Evolutionary conservation across 441 rosid species (phyloP), one percentile per base, ranked within the genome.

Genomic region (Populus hybrid): DNA sequence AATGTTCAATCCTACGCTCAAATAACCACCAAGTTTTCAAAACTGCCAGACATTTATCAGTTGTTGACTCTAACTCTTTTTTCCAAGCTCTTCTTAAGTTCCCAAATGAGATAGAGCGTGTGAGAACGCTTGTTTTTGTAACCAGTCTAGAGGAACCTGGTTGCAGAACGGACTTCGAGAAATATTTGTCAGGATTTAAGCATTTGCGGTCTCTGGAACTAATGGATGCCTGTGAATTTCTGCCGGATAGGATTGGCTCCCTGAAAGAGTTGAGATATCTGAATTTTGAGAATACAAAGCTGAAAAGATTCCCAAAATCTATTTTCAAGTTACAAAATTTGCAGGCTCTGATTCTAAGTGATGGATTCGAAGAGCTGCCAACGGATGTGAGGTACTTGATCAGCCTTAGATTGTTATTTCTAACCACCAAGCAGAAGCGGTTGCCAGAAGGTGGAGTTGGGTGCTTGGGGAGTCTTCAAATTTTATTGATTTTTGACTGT

Each of bases 381-480:
- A 57, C 38, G 72, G 73, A 76, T 72, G 46, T 76, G 7, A 57
- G 28, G 35, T 20, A 6, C 64, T 10, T 80, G 71, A 26, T 76
- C 26, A 73, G 10, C 12, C 76, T 78, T 38, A 26, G 23, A 34
- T 14, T 5, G 63, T 71, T 38, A 2, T 1, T 2, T 0, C 2
- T 28, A n/a, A 30, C 74, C 1, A 1, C 35, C 6, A 79, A 64
- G 24, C 83, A 82, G 12, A 66, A 3, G 6, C 2, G 5, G 66
- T 64, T 84, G 12, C 14, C 24, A 4, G 67, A 72, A 46, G n/a
- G 63, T 2, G 80, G 83, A 70, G 75, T 84, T 7, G 83, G 83
- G 36, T 30, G 81, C 71, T 30, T 79, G 70, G 34, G 24, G 14
- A 77, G 79, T 36, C 72, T 79, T 36, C 72, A 73, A 16, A 12